Percentiles rank a stretch among this genome's conserved stretches.
Evolutionary conservation across 805 yeast species (phyloP).

Genomic region (Grigorovia humatica): DNA sequence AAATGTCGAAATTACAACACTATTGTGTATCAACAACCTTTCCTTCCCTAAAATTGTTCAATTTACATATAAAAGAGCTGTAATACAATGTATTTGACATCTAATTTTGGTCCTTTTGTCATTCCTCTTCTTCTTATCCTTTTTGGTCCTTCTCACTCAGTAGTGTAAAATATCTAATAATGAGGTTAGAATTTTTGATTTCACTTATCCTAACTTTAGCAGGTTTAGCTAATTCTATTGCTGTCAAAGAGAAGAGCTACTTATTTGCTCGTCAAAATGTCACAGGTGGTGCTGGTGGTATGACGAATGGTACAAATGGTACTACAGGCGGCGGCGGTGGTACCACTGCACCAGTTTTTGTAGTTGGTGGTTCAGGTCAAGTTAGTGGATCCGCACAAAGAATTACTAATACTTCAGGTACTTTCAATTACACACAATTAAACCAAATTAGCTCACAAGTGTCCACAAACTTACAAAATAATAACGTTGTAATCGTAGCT

Average conservation of each 20-base stretch:
- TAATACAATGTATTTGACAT: too few relatives aligned
- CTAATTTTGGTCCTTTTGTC: too few relatives aligned
- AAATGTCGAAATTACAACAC: too few relatives aligned
- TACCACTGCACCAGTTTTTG: slow-evolving; percentile 8
- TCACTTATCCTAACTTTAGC: slow-evolving; percentile 1
- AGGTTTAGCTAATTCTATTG: not conserved
- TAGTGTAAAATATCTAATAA: not conserved
- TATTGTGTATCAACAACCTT: too few relatives aligned
- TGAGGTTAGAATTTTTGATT: slow-evolving; percentile 5
- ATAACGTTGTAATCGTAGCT: slow-evolving; percentile 21
- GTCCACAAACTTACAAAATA: not conserved
- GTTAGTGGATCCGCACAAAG: slow-evolving; percentile 6
- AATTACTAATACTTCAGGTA: slow-evolving; percentile 15
- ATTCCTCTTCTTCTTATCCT: too few relatives aligned
- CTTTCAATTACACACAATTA: slow-evolving; percentile 19
- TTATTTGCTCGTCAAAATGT: slow-evolving; percentile 1
- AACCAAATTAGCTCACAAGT: slow-evolving; percentile 4
- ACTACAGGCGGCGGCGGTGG: slow-evolving; percentile 3
- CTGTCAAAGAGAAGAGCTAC: not conserved
- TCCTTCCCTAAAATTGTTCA: too few relatives aligned
- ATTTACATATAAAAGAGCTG: too few relatives aligned
- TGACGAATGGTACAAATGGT: slow-evolving; percentile 6
- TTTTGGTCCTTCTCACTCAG: too few relatives aligned
- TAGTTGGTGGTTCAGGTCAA: slow-evolving; percentile 5
- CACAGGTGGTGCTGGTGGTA: slow-evolving; percentile 4